phyloP scores from a whole-genome alignment of 805 yeast species.

The Kregervanrija delftensis region DNA sequence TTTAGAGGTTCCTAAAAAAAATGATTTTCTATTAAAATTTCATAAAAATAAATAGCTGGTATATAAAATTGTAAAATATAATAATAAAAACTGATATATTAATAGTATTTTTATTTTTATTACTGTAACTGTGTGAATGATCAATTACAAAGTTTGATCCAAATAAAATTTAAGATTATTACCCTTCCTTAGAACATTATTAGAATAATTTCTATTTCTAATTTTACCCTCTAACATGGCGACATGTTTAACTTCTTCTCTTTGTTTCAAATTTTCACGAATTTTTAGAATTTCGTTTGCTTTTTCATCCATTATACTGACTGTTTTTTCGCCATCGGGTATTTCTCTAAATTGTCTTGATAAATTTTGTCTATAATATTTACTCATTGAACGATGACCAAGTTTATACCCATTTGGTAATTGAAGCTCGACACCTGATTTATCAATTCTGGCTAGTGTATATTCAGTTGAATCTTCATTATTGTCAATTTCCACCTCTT shows the following conservation, averaged over 20 bases:
- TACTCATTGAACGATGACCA: constrained; percentile 70
- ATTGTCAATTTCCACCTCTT: constrained; percentile 7
- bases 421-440: constrained; percentile 51
- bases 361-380: constrained; percentile 60
- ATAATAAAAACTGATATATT: too few relatives aligned
- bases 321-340: constrained; percentile 57
- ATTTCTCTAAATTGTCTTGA: constrained; percentile 35
- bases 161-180: constrained; percentile 76
- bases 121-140: background rate
- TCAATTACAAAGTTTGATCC: constrained; percentile 11
- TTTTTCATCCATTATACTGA: constrained; percentile 14
- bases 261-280: constrained; percentile 9
- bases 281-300: constrained; percentile 13
- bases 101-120: background rate
- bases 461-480: constrained; percentile 19
- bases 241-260: constrained; percentile 40
- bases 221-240: constrained; percentile 15
- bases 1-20: background rate
- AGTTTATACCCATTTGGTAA: constrained; percentile 72
- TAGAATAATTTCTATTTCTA: constrained; percentile 27
- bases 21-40: too few relatives aligned
- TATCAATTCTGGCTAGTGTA: constrained; percentile 24
- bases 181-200: constrained; percentile 50
- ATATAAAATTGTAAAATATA: too few relatives aligned
- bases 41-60: too few relatives aligned